Base-by-base conservation (phyloP, 345 rosid genomes). In the Boechera divaricarpa region DNA sequence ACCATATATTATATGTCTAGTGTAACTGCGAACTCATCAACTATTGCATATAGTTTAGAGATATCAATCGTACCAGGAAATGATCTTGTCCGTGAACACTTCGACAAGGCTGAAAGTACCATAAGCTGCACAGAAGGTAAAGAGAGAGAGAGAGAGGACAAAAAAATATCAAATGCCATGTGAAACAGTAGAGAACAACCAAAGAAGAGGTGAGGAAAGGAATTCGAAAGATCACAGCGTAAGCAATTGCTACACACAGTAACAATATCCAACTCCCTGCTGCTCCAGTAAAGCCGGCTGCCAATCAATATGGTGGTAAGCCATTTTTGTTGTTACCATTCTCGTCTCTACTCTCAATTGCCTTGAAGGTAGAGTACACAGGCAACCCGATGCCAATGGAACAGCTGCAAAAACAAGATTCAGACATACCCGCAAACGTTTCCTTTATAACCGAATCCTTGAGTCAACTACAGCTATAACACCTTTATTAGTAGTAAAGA, bases 251-350 rank as follows among this genome's bases (percentile, higher is more conserved):
- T n/a, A n/a, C n/a, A n/a, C n/a, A n/a, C 12, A 31, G 68, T 56
- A 1, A 47, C 51, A 52, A 38, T 21, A 32, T 16, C 65, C 6
- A 69, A 94, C 99, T n/a, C n/a, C n/a, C n/a, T n/a, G n/a, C 97
- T 76, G 99, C 87, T n/a, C 98, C 98, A 95, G 81, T 95, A 95
- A 53, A 88, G n/a, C n/a, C n/a, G n/a, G n/a, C n/a, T n/a, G n/a
- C n/a, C n/a, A n/a, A n/a, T n/a, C n/a, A n/a, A n/a, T n/a, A n/a
- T n/a, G n/a, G n/a, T n/a, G n/a, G n/a, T 63, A 72, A 95, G 94
- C 98, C 94, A 91, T 69, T 83, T 89, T 31, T 77, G 88, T 81
- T 87, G 94, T 73, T 84, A n/a, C n/a, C 87, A 44, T 60, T 65
- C 58, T 70, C 73, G 76, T 95, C 87, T 72, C 77, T 77, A 7